Evolutionary conservation across 345 rosid species (phyloP).

Genomic region (Brassica juncea): DNA sequence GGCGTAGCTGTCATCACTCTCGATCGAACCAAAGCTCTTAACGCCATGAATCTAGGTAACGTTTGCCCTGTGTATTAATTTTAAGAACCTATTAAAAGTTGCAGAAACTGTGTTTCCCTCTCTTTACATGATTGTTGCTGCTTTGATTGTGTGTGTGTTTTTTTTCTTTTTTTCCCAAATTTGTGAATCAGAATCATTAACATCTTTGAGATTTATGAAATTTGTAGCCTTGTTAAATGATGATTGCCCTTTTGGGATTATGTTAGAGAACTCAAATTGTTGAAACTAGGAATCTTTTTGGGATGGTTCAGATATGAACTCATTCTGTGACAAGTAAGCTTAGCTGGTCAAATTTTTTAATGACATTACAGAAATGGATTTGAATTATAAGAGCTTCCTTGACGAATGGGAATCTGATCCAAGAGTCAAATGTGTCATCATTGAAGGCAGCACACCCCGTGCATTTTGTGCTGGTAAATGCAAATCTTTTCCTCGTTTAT

Average conservation of each 20-base stretch:
- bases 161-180: too few relatives aligned
- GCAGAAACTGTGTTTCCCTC: background rate
- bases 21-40: constrained; percentile 92
- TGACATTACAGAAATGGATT: constrained; percentile 69
- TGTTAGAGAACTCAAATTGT: background rate
- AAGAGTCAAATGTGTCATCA: constrained; percentile 70
- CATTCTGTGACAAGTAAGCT: background rate
- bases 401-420: constrained; percentile 93
- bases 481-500: background rate
- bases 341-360: background rate
- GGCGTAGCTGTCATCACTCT: constrained; percentile 92
- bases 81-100: background rate
- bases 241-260: too few relatives aligned
- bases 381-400: constrained; percentile 64
- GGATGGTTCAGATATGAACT: background rate
- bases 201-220: background rate
- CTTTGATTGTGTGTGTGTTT: background rate
- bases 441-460: constrained; percentile 75
- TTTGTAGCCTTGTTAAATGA: background rate
- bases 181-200: too few relatives aligned
- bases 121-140: background rate
- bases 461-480: constrained; percentile 82
- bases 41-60: constrained; percentile 89
- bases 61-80: background rate
- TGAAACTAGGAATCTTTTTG: too few relatives aligned